These are phyloP conservation scores for Cystofilobasidium capitatum DNA, from an alignment of 768 basidiomycete species.

Conservation along the genomic window DNA sequence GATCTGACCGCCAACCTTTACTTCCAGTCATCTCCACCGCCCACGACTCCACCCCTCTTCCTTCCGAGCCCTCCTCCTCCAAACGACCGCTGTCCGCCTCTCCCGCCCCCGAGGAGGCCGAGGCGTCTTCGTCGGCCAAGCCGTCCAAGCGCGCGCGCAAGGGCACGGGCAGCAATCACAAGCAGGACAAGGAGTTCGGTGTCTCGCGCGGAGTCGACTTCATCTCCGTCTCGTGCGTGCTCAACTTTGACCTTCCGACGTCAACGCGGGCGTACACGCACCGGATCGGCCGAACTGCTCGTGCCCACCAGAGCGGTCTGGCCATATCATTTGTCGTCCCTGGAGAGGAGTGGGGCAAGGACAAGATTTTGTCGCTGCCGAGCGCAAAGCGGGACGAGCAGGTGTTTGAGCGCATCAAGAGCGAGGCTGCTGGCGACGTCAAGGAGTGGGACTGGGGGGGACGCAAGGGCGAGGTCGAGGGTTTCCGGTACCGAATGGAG, in stretches of 20 bases:
- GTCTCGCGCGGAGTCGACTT: constrained; percentile 96
- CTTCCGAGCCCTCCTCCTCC: constrained; percentile 2
- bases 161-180: constrained; percentile 36
- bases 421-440: constrained; percentile 55
- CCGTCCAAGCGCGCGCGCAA: constrained; percentile 43
- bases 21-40: constrained; percentile 21
- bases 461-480: constrained; percentile 81
- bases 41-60: constrained; percentile 5
- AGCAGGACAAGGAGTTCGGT: constrained; percentile 69
- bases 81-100: constrained; percentile 16
- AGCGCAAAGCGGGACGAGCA: constrained; percentile 66
- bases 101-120: neutral
- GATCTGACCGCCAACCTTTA: neutral
- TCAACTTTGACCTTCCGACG: constrained; percentile 95
- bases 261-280: constrained; percentile 84
- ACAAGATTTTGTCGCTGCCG: constrained; percentile 55
- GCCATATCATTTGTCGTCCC: constrained; percentile 77
- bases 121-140: constrained; percentile 11
- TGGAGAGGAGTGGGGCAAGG: constrained; percentile 38
- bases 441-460: constrained; percentile 85
- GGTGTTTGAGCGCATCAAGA: constrained; percentile 67
- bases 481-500: constrained; percentile 96
- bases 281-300: constrained; percentile 89
- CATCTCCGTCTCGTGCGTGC: constrained; percentile 87
- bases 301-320: constrained; percentile 87